Conservation (phyloP, 176 grass and related monocot species). For the Bolboschoenus planiculmis region DNA sequence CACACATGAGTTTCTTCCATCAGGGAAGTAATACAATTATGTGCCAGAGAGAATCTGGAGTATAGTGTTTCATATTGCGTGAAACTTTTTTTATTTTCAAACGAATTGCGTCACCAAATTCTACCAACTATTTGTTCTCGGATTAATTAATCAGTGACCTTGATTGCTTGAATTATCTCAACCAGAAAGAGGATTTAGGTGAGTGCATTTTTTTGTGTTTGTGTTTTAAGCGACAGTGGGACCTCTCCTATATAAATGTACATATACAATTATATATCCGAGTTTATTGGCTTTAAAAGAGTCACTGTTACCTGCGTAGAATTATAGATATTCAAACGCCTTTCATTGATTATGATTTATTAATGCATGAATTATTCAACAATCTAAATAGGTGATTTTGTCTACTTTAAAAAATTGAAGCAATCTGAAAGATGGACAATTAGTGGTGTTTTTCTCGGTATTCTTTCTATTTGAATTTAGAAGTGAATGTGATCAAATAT, state of each 20-base stretch:
- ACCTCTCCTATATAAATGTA: neutral
- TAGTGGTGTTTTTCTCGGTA: too few species aligned
- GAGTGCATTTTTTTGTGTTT: neutral
- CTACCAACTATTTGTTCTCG: neutral
- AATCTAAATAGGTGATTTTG: too few species aligned
- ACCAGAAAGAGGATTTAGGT: neutral
- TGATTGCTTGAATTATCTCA: neutral
- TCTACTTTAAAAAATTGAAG: too few species aligned
- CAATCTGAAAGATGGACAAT: too few species aligned
- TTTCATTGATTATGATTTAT: neutral
- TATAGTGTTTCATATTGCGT: neutral
- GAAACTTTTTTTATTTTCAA: neutral
- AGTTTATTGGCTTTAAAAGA: neutral
- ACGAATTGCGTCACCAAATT: neutral
- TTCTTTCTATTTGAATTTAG: too few species aligned
- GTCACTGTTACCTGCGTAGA: neutral
- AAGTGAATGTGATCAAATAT: too few species aligned
- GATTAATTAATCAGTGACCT: conserved; percentile 2
- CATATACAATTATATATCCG: neutral
- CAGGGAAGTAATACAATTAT: neutral
- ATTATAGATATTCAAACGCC: neutral
- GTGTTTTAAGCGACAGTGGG: neutral
- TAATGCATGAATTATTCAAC: too few species aligned
- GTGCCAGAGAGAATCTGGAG: neutral
- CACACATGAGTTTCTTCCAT: neutral